A percentile compares a stretch with the other conserved stretches of the same genome.
Conservation (phyloP, 257 asterid genomes). For the Solanum commersonii region DNA sequence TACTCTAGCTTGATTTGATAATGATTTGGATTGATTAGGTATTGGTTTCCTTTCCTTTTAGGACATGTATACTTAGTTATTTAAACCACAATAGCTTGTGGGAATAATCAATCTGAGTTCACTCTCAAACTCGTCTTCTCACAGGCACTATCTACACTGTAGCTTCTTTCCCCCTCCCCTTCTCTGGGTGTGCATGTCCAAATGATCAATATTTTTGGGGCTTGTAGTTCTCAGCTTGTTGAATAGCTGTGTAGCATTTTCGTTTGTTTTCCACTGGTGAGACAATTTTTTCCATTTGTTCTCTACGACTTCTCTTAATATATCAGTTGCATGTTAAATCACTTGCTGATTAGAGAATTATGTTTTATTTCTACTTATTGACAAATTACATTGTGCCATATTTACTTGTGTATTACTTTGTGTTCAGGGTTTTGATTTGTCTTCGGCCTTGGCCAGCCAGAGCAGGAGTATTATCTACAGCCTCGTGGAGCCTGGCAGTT, state of each 20-base stretch:
- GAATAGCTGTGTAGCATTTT: not conserved
- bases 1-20: too few relatives aligned
- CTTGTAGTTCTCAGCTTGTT: not conserved
- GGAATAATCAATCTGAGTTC: not conserved
- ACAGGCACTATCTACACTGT: not conserved
- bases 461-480: slow-evolving; percentile 90
- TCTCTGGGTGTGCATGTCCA: not conserved
- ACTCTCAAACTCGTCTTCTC: too few relatives aligned
- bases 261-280: not conserved
- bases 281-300: not conserved
- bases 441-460: slow-evolving; percentile 56
- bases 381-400: not conserved
- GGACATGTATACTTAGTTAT: too few relatives aligned
- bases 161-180: not conserved
- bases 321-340: not conserved
- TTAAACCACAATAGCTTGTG: too few relatives aligned
- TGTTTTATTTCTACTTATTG: not conserved
- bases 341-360: not conserved
- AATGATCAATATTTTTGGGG: not conserved
- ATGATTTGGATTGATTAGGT: too few relatives aligned
- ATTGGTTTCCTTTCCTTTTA: too few relatives aligned
- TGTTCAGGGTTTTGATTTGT: slow-evolving; percentile 75
- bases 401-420: slow-evolving; percentile 4
- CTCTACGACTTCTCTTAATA: not conserved
- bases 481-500: slow-evolving; percentile 59